Evolutionary conservation across 2,329 filamentous ascomycete genomes (phyloP).

Genomic region (Phyllosticta citriasiana): DNA sequence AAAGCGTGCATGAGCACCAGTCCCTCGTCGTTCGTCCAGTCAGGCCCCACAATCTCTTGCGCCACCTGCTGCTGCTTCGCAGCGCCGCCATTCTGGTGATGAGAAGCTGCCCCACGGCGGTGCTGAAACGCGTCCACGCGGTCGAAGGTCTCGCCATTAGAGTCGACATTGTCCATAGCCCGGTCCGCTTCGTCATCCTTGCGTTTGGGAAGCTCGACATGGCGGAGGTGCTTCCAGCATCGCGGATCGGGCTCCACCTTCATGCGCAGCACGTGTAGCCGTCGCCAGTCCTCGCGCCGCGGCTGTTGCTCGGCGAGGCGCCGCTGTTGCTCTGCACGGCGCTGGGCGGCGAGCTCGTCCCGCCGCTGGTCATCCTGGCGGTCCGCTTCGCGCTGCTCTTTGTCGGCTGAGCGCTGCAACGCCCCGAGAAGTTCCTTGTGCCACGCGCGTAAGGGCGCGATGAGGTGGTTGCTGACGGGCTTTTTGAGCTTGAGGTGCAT

Average conservation of each 20-base stretch:
- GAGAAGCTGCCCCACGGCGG: not conserved
- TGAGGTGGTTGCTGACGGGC: slow-evolving; percentile 17
- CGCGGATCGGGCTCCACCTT: not conserved
- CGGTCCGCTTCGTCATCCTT: not conserved
- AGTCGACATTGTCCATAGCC: slow-evolving; percentile 20
- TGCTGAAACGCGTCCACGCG: slow-evolving; percentile 26
- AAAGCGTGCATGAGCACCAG: slow-evolving; percentile 24
- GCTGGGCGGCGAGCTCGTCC: not conserved
- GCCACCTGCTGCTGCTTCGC: slow-evolving; percentile 14
- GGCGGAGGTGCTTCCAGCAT: not conserved
- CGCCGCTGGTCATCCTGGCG: not conserved
- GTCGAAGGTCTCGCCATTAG: slow-evolving; percentile 30
- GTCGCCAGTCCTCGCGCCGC: not conserved
- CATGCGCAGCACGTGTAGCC: not conserved
- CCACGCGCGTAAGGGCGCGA: slow-evolving; percentile 16
- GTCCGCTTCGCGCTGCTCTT: not conserved
- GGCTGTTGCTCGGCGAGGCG: not conserved
- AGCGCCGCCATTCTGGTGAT: slow-evolving; percentile 19
- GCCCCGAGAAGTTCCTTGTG: not conserved
- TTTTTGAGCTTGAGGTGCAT: slow-evolving; percentile 15
- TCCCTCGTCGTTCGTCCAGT: slow-evolving; percentile 25
- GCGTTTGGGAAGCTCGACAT: not conserved
- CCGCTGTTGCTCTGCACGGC: not conserved
- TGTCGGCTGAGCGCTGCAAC: not conserved
- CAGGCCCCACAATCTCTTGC: slow-evolving; percentile 10